Percentiles rank a stretch among this genome's conserved stretches.
Evolutionary conservation across 2,329 filamentous ascomycete genomes (phyloP).

Genomic region (Beauveria caledonica): DNA sequence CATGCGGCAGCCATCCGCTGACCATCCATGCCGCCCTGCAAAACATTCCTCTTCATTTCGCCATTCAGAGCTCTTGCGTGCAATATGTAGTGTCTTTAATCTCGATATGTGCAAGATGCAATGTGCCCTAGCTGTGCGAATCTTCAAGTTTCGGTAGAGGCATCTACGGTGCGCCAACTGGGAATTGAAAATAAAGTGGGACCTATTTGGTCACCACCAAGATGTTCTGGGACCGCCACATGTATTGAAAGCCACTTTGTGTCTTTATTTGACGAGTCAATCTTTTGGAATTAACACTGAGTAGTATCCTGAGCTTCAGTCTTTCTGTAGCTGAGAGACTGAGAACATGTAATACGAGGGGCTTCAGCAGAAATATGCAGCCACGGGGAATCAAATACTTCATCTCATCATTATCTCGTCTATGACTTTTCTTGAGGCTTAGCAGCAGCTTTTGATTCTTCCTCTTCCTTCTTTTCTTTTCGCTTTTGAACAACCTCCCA

Average conservation of each 20-base stretch:
- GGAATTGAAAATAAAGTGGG: constrained; percentile 7
- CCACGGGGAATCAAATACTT: constrained; percentile 6
- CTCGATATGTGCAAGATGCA: neutral
- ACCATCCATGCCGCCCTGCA: constrained; percentile 25
- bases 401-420: constrained; percentile 14
- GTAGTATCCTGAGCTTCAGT: too few species aligned
- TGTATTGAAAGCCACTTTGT: neutral
- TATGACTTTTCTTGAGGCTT: constrained; percentile 29
- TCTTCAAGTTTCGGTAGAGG: too few species aligned
- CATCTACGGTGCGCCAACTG: neutral
- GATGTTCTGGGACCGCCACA: neutral
- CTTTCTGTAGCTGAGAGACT: neutral
- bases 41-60: constrained; percentile 29
- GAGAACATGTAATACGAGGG: too few species aligned
- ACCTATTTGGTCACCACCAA: neutral
- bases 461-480: constrained; percentile 71
- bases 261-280: neutral
- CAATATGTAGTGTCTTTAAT: neutral
- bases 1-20: constrained; percentile 20
- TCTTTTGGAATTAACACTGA: neutral
- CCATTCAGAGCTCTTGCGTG: constrained; percentile 4
- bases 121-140: neutral
- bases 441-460: constrained; percentile 29
- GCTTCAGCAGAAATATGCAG: neutral
- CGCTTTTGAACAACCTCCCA: constrained; percentile 96